Evolutionary conservation across 106 monocot genomes (phyloP).

Genomic region (Chionographis japonica): DNA sequence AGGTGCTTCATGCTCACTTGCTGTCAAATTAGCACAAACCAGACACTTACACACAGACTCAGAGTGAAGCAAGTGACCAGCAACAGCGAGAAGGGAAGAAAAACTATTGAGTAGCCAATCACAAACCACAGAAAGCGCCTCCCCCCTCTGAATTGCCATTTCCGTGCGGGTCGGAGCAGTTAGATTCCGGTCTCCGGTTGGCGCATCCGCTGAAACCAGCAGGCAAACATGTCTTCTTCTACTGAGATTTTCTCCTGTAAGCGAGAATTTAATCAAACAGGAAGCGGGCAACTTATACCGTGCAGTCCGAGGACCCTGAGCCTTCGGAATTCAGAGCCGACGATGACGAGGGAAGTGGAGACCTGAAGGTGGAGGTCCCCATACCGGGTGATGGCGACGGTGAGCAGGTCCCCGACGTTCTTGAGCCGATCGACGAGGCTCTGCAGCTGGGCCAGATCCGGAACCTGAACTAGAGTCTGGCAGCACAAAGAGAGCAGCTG

Average conservation of each 20-base stretch:
- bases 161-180: constrained; percentile 65
- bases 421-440: constrained; percentile 84
- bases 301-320: constrained; percentile 75
- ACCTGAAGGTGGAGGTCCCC: constrained; percentile 96
- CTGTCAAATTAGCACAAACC: constrained; percentile 29
- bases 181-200: constrained; percentile 41
- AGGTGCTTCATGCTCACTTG: constrained; percentile 96
- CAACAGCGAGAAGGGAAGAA: background rate
- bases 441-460: constrained; percentile 79
- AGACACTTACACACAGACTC: background rate
- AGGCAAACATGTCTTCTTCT: background rate
- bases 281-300: constrained; percentile 25
- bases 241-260: background rate
- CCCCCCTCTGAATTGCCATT: constrained; percentile 83
- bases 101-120: background rate
- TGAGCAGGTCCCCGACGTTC: constrained; percentile 85
- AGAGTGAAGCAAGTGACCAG: background rate
- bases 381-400: constrained; percentile 73
- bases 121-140: constrained; percentile 76
- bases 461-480: constrained; percentile 93
- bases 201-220: constrained; percentile 58
- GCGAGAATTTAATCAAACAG: background rate
- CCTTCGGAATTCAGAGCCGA: constrained; percentile 79
- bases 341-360: constrained; percentile 72
- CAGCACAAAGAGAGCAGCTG: background rate